Conservation (phyloP, 2,329 filamentous ascomycete species). For the Pseudocercospora macadamiae region DNA sequence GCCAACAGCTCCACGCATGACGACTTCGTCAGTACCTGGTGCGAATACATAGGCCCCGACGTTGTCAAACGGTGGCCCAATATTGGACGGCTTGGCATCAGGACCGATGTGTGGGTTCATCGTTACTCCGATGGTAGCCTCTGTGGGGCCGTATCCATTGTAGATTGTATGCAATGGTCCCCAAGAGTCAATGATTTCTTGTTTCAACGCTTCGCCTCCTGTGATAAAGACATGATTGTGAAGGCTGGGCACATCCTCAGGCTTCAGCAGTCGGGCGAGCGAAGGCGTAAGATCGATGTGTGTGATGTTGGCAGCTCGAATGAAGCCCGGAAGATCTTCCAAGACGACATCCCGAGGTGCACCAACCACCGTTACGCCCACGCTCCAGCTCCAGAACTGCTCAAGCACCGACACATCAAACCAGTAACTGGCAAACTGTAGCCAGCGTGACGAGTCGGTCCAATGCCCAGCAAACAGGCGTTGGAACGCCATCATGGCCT, state of each 20-base stretch:
- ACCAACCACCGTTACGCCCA: conserved; percentile 81
- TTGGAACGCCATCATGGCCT: conserved; percentile 86
- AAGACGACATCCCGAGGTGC: conserved; percentile 83
- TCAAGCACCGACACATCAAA: conserved; percentile 93
- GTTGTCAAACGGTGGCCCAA: conserved; percentile 83
- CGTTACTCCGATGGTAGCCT: conserved; percentile 89
- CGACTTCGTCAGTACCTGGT: conserved; percentile 69
- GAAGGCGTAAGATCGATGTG: conserved; percentile 93
- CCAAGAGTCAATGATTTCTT: conserved; percentile 87
- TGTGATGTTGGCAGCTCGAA: conserved; percentile 73
- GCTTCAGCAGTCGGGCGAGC: conserved; percentile 75
- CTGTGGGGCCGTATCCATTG: conserved; percentile 88
- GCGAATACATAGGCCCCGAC: conserved; percentile 80
- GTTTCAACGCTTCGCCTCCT: conserved; percentile 83
- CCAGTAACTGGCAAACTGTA: conserved; percentile 93
- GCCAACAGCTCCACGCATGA: conserved; percentile 77
- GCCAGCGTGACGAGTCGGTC: conserved; percentile 73
- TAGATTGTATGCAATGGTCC: conserved; percentile 79
- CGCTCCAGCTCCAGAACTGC: conserved; percentile 94
- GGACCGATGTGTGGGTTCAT: conserved; percentile 80
- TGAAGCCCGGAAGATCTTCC: conserved; percentile 75
- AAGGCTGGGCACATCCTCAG: conserved; percentile 77
- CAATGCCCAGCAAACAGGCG: conserved; percentile 75
- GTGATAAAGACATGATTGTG: conserved; percentile 89
- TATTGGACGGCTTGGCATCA: conserved; percentile 83